These are phyloP conservation scores for Vitis rupestris DNA, from an alignment of 164 flowering plant species.

Conservation along the genomic window DNA sequence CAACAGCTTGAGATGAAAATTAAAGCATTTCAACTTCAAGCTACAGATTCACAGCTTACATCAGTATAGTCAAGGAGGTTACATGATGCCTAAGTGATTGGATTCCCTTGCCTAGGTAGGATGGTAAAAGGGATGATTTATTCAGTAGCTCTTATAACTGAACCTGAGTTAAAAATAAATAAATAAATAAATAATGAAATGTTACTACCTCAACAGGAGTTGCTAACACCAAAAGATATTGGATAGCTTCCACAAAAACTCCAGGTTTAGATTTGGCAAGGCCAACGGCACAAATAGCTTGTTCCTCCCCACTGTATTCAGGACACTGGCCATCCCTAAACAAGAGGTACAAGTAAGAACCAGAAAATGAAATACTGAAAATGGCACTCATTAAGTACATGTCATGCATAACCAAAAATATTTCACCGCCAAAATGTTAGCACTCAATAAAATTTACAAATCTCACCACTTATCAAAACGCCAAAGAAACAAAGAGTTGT, in stretches of 20 bases:
- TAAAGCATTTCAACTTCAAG: too few relatives aligned
- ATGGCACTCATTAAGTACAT: neutral
- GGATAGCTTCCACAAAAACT: constrained; percentile 90
- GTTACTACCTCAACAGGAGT: constrained; percentile 85
- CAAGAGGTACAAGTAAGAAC: neutral
- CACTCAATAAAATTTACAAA: neutral
- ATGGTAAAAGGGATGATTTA: neutral
- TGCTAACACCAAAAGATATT: constrained; percentile 81
- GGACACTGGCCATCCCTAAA: constrained; percentile 95
- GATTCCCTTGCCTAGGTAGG: too few relatives aligned
- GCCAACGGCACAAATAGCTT: constrained; percentile 96
- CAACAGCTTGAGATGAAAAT: too few relatives aligned
- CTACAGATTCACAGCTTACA: too few relatives aligned
- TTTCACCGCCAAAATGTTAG: neutral
- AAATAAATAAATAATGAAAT: neutral
- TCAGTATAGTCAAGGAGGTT: too few relatives aligned
- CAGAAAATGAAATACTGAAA: constrained; percentile 3
- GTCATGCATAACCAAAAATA: neutral
- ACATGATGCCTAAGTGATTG: too few relatives aligned
- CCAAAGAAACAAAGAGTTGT: constrained; percentile 93
- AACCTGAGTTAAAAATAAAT: neutral
- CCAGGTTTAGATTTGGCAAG: constrained; percentile 83
- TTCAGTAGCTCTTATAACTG: too few relatives aligned
- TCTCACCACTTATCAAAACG: constrained; percentile 94
- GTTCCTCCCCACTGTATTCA: constrained; percentile 90